phyloP scores from a whole-genome alignment of 148 eudicot genomes.

The Rhododendron vialii region DNA sequence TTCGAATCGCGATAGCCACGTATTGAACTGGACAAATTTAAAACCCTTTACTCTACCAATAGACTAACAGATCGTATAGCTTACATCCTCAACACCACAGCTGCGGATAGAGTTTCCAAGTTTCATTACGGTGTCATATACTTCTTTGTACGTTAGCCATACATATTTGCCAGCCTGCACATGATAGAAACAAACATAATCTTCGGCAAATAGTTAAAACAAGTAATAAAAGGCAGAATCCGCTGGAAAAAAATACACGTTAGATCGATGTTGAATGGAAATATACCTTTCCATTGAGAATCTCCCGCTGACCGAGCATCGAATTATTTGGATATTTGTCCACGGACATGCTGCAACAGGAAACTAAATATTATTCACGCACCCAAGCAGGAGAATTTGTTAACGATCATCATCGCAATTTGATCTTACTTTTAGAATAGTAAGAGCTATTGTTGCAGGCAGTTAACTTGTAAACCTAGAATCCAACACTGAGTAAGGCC shows the following conservation, averaged over 20 bases:
- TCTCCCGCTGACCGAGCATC: slow-evolving; percentile 67
- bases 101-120: slow-evolving; percentile 86
- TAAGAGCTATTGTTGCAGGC: not conserved
- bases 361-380: not conserved
- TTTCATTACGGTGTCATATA: slow-evolving; percentile 62
- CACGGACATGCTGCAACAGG: slow-evolving; percentile 51
- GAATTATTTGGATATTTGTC: slow-evolving; percentile 55
- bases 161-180: slow-evolving; percentile 77
- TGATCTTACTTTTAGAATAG: not conserved
- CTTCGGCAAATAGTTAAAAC: not conserved
- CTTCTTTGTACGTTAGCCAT: slow-evolving; percentile 88
- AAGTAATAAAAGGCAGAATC: not conserved
- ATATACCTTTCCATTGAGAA: slow-evolving; percentile 74
- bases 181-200: slow-evolving; percentile 10
- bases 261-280: not conserved
- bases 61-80: slow-evolving; percentile 6
- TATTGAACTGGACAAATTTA: not conserved
- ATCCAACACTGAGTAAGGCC: too few species aligned
- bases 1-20: not conserved
- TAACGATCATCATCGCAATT: not conserved
- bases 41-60: not conserved
- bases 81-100: slow-evolving; percentile 70
- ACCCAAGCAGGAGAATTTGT: not conserved
- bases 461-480: not conserved
- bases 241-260: not conserved